phyloP scores from a whole-genome alignment of 805 yeast species.

The Priceomyces castillae region DNA sequence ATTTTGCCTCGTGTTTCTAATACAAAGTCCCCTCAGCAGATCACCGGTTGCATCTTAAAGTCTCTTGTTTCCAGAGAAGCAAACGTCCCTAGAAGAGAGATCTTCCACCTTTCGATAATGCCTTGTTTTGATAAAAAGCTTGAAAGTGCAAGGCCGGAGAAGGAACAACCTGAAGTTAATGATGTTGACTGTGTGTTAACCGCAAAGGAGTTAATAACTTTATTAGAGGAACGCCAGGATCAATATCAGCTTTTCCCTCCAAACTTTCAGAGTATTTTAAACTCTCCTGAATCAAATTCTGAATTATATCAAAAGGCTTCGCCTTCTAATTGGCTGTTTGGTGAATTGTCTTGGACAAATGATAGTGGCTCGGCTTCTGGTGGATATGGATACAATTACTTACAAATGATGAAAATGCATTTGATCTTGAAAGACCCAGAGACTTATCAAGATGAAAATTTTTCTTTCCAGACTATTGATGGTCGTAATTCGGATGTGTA shows the following conservation, averaged over 20 bases:
- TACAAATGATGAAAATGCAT: conserved; percentile 38
- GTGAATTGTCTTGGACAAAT: conserved; percentile 62
- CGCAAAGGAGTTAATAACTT: conserved; percentile 77
- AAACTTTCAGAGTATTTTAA: conserved; percentile 7
- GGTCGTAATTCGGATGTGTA: conserved; percentile 78
- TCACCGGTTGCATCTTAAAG: conserved; percentile 79
- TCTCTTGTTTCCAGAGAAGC: conserved; percentile 36
- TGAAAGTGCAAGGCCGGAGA: conserved; percentile 87
- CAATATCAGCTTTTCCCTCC: conserved; percentile 29
- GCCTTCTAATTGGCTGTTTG: conserved; percentile 63
- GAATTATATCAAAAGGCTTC: conserved; percentile 35
- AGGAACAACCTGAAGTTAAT: conserved; percentile 20
- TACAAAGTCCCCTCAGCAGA: conserved; percentile 89
- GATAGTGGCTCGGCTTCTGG: conserved; percentile 85
- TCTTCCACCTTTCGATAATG: conserved; percentile 87
- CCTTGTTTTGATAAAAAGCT: conserved; percentile 97
- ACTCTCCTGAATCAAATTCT: conserved; percentile 8
- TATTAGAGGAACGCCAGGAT: conserved; percentile 55
- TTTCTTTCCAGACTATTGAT: conserved; percentile 37
- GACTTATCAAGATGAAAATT: conserved; percentile 15
- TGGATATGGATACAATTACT: conserved; percentile 77
- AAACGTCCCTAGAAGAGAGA: conserved; percentile 28
- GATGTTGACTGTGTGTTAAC: conserved; percentile 96
- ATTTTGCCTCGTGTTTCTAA: conserved; percentile 66
- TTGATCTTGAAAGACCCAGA: conserved; percentile 17